Evolutionary conservation across 331 rosid genomes (phyloP).

Genomic region (Malus hybrid): DNA sequence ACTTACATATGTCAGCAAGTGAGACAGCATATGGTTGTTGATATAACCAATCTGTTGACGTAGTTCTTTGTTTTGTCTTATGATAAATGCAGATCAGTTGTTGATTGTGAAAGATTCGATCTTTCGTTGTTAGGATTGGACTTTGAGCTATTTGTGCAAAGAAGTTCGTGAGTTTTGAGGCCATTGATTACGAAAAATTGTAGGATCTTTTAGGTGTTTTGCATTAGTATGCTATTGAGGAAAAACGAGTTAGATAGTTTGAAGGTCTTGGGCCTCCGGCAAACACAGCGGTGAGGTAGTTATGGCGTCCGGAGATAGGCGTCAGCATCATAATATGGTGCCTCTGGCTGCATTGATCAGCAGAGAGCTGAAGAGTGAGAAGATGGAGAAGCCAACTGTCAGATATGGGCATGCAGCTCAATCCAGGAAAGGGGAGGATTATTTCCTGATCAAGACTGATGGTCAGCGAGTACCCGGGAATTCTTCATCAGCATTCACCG

Average conservation of each 20-base stretch:
- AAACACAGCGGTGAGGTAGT: constrained; percentile 18
- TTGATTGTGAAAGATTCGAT: background rate
- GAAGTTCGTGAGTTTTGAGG: background rate
- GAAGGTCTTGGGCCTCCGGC: constrained; percentile 21
- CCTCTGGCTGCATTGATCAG: constrained; percentile 88
- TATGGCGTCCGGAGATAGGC: constrained; percentile 76
- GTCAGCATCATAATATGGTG: constrained; percentile 60
- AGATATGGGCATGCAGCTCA: constrained; percentile 81
- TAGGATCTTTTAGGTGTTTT: constrained; percentile 1
- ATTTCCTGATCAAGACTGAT: constrained; percentile 69
- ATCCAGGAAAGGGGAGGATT: constrained; percentile 93
- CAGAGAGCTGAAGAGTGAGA: constrained; percentile 85
- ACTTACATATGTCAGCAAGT: background rate
- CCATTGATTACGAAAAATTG: too few relatives aligned
- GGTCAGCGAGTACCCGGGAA: constrained; percentile 77
- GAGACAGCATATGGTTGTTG: background rate
- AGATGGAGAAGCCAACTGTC: constrained; percentile 83
- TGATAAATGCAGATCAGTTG: constrained; percentile 40
- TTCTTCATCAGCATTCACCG: constrained; percentile 70
- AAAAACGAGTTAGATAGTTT: constrained; percentile 13
- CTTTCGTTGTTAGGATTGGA: background rate
- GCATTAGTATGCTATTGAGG: constrained; percentile 30
- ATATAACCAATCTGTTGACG: background rate
- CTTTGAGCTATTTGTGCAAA: background rate
- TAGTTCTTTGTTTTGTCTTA: background rate